Percentiles rank a stretch among this genome's conserved stretches.
Conservation (phyloP, 495 filamentous ascomycete genomes). For the Rusavskia elegans region DNA sequence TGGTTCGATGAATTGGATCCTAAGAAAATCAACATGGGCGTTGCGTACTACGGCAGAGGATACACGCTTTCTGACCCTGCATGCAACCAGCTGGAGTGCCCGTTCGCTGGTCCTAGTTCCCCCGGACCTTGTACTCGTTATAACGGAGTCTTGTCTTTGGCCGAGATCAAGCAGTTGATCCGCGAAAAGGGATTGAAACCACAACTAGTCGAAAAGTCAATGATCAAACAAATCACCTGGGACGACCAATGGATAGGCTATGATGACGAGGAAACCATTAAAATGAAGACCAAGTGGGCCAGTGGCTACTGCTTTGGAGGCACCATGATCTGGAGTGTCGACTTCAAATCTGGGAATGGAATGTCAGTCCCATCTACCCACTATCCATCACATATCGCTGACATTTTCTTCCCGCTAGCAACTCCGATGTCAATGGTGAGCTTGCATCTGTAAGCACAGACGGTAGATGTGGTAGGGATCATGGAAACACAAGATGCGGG, state of each 20-base stretch:
- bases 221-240: conserved; percentile 9
- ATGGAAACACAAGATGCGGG: not conserved
- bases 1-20: conserved; percentile 23
- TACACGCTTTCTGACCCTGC: conserved; percentile 21
- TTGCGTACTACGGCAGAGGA: conserved; percentile 26
- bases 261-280: conserved; percentile 17
- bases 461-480: not conserved
- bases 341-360: conserved; percentile 10
- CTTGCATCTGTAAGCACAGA: not conserved
- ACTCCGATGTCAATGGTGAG: not conserved
- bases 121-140: conserved; percentile 24
- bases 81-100: conserved; percentile 21
- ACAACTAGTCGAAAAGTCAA: not conserved
- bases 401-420: not conserved
- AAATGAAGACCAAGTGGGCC: conserved; percentile 12
- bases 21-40: conserved; percentile 22
- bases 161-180: conserved; percentile 21
- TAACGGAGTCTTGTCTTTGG: conserved; percentile 19
- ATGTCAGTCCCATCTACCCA: not conserved
- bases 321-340: conserved; percentile 22
- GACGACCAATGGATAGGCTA: conserved; percentile 23
- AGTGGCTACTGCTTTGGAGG: conserved; percentile 18
- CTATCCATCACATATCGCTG: not conserved
- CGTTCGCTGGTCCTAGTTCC: conserved; percentile 10
- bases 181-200: not conserved